Evolutionary conservation across 495 filamentous ascomycete species (phyloP).

Genomic region (Talaromyces liani): DNA sequence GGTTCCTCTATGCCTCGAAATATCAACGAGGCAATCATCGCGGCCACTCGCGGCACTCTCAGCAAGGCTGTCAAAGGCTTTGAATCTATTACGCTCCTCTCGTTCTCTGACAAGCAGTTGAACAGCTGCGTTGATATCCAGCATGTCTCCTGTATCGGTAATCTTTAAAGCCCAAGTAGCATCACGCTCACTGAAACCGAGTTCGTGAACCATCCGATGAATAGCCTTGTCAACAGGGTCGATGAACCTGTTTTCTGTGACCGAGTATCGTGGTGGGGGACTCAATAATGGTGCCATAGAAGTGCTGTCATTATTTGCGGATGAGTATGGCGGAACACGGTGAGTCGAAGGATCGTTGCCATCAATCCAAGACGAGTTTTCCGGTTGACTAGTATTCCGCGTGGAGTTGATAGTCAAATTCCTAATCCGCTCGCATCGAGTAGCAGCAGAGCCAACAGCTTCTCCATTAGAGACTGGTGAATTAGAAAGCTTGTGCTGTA

Average conservation of each 20-base stretch:
- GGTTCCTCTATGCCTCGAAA: neutral
- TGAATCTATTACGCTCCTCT: conserved; percentile 18
- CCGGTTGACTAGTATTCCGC: neutral
- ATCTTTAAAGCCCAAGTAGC: conserved; percentile 46
- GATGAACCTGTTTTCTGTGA: conserved; percentile 21
- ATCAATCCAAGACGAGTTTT: neutral
- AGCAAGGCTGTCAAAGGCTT: neutral
- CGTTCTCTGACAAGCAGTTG: conserved; percentile 35
- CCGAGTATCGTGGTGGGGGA: conserved; percentile 14
- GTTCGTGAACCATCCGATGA: conserved; percentile 35
- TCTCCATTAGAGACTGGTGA: conserved; percentile 1
- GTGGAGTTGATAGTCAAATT: neutral
- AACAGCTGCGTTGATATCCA: conserved; percentile 39
- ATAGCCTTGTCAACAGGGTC: conserved; percentile 48
- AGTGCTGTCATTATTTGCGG: neutral
- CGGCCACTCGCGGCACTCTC: neutral
- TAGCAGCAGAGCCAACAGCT: conserved; percentile 3
- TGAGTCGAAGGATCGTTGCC: neutral
- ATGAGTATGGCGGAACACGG: neutral
- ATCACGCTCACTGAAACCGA: conserved; percentile 40
- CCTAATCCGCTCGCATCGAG: neutral
- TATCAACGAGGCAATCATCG: conserved; percentile 4
- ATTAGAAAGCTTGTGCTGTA: conserved; percentile 2
- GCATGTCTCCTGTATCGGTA: conserved; percentile 44
- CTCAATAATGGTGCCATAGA: neutral